Evolutionary conservation across 129 eudicot genomes (phyloP), one percentile per base, ranked within the genome.

Genomic region (Lactuca saligna): DNA sequence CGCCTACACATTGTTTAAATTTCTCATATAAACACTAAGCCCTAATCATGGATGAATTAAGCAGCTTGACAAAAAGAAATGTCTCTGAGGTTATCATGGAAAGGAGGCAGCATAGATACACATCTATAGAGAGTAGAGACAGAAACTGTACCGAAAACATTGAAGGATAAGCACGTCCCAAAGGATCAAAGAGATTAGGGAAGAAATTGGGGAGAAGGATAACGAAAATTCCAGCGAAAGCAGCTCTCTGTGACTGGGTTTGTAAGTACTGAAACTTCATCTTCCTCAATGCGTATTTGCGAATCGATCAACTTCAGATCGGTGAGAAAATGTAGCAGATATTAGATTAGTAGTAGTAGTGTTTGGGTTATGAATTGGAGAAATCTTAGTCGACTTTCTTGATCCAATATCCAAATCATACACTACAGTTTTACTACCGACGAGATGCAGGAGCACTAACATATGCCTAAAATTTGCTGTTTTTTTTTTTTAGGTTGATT

Each of bases 111-210:
- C 13, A 50, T 5, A 62, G 0, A 25, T 5, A 17, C 12, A 29
- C 15, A 41, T 17, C 3, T 29, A 20, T 48, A 37, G 64, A 74
- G 72, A 67, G n/a, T 48, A 37, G 64, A 74, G 72, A 67, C 32
- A 10, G 57, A 62, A 8, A 17, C 54, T 63, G 14, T 81, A 87
- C 87, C 54, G 89, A 87, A 79, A 87, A 83, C 41, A 76, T 38
- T 37, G 83, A 76, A 49, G 83, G 94, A 58, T 73, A 87, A 70
- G 94, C 60, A 38, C 94, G 85, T 51, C 73, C 63, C 49, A 87
- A 63, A 17, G 94, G 94, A 61, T 74, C 50, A 74, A 87, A 81
- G 77, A 87, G 87, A 73, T 72, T 20, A 7, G 94, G 94, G 66
- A 80, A 87, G 75, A 81, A 79, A 71, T 62, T 81, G 3, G 94